Conservation (phyloP, 768 basidiomycete species). For the Amylocystis lapponica region DNA sequence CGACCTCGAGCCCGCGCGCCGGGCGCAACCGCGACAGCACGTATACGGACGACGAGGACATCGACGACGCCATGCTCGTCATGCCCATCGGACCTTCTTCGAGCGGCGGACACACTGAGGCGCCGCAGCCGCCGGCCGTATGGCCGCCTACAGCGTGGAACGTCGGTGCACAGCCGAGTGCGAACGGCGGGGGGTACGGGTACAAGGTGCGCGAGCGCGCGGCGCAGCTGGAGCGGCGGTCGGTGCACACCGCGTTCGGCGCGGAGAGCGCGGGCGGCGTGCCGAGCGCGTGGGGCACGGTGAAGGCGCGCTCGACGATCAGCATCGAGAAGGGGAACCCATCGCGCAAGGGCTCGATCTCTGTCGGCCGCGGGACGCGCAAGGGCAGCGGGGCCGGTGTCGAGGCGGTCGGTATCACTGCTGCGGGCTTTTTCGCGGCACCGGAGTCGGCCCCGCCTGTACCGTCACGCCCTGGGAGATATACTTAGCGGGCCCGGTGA, state of each 20-base stretch:
- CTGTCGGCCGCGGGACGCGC: conserved; percentile 55
- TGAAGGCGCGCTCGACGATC: conserved; percentile 51
- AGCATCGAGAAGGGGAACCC: conserved; percentile 49
- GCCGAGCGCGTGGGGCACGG: conserved; percentile 26
- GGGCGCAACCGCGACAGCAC: conserved; percentile 23
- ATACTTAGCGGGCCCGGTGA: too few species aligned
- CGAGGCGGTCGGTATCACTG: conserved; percentile 70
- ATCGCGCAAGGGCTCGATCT: conserved; percentile 50
- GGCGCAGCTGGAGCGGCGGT: not conserved
- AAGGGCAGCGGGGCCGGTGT: conserved; percentile 71
- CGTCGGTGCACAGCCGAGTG: not conserved
- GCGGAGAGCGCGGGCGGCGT: conserved; percentile 20
- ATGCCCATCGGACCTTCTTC: conserved; percentile 56
- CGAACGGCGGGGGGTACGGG: not conserved
- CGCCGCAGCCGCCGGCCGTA: conserved; percentile 33
- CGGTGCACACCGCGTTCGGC: conserved; percentile 26
- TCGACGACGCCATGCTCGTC: conserved; percentile 70
- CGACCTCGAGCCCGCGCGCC: conserved; percentile 13
- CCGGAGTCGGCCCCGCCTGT: conserved; percentile 33
- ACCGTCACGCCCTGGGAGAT: conserved; percentile 20
- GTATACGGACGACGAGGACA: conserved; percentile 61
- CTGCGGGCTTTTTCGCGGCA: conserved; percentile 70
- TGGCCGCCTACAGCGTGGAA: conserved; percentile 1
- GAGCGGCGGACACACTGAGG: conserved; percentile 15
- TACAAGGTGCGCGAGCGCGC: conserved; percentile 3